A percentile compares a stretch with the other conserved stretches of the same genome.
These are phyloP conservation scores for Chalciporus sp. DNA, from an alignment of 1,284 basidiomycete species.

Conservation along the genomic window DNA sequence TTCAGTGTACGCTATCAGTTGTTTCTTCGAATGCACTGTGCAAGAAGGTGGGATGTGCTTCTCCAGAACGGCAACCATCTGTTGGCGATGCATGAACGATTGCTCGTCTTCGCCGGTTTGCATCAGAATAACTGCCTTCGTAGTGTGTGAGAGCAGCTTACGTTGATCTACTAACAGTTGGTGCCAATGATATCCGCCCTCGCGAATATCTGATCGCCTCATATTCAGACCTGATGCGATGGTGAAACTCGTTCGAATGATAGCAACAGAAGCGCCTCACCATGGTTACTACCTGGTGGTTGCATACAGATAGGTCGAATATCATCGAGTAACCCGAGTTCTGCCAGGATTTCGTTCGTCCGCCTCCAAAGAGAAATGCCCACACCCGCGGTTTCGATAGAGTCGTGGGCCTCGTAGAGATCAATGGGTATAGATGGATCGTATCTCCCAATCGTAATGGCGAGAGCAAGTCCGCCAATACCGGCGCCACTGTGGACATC, in stretches of 20 bases:
- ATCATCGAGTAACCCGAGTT: slow-evolving; percentile 25
- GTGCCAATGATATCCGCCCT: slow-evolving; percentile 8
- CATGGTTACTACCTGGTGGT: neutral
- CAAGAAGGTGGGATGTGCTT: slow-evolving; percentile 5
- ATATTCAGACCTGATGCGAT: neutral
- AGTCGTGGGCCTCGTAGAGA: slow-evolving; percentile 25
- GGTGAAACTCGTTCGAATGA: neutral
- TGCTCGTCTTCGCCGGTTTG: neutral
- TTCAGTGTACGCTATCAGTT: neutral
- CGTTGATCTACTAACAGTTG: neutral
- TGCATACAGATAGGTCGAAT: slow-evolving; percentile 8
- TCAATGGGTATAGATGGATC: slow-evolving; percentile 21
- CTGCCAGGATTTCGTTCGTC: slow-evolving; percentile 13
- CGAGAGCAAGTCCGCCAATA: slow-evolving; percentile 24
- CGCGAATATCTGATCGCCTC: slow-evolving; percentile 3
- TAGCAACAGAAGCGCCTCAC: neutral
- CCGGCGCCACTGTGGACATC: slow-evolving; percentile 35
- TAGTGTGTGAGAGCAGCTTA: neutral
- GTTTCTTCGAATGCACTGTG: slow-evolving; percentile 6
- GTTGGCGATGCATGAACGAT: slow-evolving; percentile 2
- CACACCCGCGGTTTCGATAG: slow-evolving; percentile 15
- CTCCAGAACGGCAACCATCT: slow-evolving; percentile 4
- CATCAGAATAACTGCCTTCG: neutral
- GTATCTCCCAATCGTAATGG: slow-evolving; percentile 27
- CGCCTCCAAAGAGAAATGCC: slow-evolving; percentile 16